A percentile compares a stretch with the other conserved stretches of the same genome.
Conservation (phyloP, 768 basidiomycete species). For the Phlebiopsis flavidoalba region DNA sequence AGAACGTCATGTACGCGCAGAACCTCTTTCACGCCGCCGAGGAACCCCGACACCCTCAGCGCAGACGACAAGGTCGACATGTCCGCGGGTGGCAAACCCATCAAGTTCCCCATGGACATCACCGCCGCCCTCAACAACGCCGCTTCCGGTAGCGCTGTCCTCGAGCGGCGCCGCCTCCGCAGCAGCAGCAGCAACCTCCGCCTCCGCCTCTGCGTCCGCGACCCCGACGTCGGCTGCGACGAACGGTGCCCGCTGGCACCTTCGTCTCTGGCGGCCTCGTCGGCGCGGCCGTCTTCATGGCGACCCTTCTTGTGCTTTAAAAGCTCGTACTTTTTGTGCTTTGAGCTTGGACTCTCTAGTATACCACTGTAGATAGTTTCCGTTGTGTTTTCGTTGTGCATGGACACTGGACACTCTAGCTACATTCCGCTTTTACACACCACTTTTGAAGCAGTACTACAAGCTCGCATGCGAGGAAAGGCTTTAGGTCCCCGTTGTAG, state of each 20-base stretch:
- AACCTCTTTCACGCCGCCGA: constrained; percentile 38
- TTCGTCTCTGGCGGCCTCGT: constrained; percentile 46
- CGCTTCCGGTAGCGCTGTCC: constrained; percentile 24
- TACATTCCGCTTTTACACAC: constrained; percentile 6
- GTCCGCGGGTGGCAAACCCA: constrained; percentile 35
- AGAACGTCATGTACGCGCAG: constrained; percentile 54
- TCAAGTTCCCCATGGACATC: constrained; percentile 60
- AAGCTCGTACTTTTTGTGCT: background rate
- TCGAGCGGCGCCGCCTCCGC: constrained; percentile 27
- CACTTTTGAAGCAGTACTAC: constrained; percentile 8
- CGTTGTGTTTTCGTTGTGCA: constrained; percentile 2
- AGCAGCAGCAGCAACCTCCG: constrained; percentile 14
- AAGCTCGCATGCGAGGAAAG: constrained; percentile 29
- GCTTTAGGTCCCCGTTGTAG: constrained; percentile 11
- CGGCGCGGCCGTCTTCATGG: constrained; percentile 44
- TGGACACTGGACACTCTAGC: background rate
- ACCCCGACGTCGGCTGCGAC: constrained; percentile 18
- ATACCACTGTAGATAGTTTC: background rate
- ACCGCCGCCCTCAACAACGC: constrained; percentile 27
- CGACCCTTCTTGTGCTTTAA: constrained; percentile 30
- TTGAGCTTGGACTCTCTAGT: background rate
- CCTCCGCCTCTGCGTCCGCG: constrained; percentile 17
- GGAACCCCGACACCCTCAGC: constrained; percentile 47
- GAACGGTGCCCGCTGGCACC: constrained; percentile 43
- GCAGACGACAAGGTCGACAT: constrained; percentile 50